Evolutionary conservation across 768 basidiomycete genomes (phyloP).

Genomic region (Clitopilus hobsonii): DNA sequence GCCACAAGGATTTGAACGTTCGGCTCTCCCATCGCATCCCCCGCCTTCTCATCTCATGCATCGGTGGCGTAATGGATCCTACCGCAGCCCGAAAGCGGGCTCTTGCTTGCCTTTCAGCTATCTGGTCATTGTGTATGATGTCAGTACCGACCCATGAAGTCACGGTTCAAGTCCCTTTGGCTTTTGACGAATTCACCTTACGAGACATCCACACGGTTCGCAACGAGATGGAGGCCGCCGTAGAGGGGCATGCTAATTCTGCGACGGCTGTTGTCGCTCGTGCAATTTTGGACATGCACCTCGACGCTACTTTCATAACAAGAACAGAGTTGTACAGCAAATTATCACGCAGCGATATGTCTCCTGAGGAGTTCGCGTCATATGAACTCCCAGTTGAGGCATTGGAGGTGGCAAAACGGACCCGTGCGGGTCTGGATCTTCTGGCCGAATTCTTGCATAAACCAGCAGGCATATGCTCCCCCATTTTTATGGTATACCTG

Average conservation of each 20-base stretch:
- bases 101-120: conserved; percentile 29
- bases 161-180: conserved; percentile 15
- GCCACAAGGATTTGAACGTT: conserved; percentile 23
- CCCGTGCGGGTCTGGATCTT: too few species aligned
- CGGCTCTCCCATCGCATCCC: conserved; percentile 30
- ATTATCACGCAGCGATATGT: too few species aligned
- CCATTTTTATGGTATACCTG: background rate
- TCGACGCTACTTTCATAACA: conserved; percentile 18
- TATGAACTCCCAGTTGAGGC: too few species aligned
- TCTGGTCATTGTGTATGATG: conserved; percentile 40
- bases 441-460: background rate
- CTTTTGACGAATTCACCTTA: conserved; percentile 31
- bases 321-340: conserved; percentile 16
- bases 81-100: conserved; percentile 24
- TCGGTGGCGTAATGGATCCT: conserved; percentile 18
- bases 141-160: conserved; percentile 19
- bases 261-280: conserved; percentile 25
- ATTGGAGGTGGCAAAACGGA: too few species aligned
- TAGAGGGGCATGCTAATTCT: conserved; percentile 23
- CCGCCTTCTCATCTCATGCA: conserved; percentile 25
- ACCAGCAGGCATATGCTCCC: background rate
- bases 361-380: too few species aligned
- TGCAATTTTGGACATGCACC: conserved; percentile 27
- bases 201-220: conserved; percentile 18
- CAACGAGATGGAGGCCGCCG: conserved; percentile 17